Evolutionary conservation across 1,284 basidiomycete genomes (phyloP).

Genomic region (Psilocybe mexicana): DNA sequence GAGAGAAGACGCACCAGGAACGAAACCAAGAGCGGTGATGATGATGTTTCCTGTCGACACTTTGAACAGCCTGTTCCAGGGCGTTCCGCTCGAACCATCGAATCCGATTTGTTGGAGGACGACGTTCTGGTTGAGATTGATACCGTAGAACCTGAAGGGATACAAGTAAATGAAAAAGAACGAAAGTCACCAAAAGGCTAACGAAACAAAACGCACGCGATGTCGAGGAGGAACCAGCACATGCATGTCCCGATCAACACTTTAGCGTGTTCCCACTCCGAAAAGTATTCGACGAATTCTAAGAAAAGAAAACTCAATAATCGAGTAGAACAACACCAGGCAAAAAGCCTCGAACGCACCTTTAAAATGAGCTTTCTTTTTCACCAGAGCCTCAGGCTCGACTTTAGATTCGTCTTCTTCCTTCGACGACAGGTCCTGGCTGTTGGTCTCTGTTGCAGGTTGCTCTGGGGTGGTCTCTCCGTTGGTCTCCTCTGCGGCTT

Average conservation of each 20-base stretch:
- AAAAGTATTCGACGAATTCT: slow-evolving; percentile 43
- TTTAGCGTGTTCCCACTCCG: slow-evolving; percentile 43
- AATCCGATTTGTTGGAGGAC: slow-evolving; percentile 70
- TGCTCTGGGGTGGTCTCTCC: not conserved
- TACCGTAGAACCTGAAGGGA: slow-evolving; percentile 65
- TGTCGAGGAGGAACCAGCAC: slow-evolving; percentile 45
- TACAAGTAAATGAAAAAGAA: not conserved
- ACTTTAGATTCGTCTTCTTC: slow-evolving; percentile 6
- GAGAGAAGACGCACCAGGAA: slow-evolving; percentile 51
- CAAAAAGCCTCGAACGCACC: slow-evolving; percentile 21
- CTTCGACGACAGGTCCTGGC: not conserved
- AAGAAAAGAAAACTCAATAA: not conserved
- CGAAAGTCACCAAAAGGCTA: not conserved
- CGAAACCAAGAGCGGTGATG: slow-evolving; percentile 70
- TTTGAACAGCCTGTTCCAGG: slow-evolving; percentile 66
- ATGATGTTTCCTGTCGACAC: slow-evolving; percentile 69
- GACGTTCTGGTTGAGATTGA: slow-evolving; percentile 78
- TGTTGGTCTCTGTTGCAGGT: not conserved
- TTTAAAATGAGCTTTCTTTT: slow-evolving; percentile 40
- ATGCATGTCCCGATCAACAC: slow-evolving; percentile 40
- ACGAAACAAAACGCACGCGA: slow-evolving; percentile 34
- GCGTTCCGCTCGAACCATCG: slow-evolving; percentile 52
- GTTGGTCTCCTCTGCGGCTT: slow-evolving; percentile 15
- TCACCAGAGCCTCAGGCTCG: slow-evolving; percentile 23
- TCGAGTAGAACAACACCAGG: not conserved